Base-by-base conservation (phyloP, 169 alveolate species). In the Plasmodium cynomolgi region DNA sequence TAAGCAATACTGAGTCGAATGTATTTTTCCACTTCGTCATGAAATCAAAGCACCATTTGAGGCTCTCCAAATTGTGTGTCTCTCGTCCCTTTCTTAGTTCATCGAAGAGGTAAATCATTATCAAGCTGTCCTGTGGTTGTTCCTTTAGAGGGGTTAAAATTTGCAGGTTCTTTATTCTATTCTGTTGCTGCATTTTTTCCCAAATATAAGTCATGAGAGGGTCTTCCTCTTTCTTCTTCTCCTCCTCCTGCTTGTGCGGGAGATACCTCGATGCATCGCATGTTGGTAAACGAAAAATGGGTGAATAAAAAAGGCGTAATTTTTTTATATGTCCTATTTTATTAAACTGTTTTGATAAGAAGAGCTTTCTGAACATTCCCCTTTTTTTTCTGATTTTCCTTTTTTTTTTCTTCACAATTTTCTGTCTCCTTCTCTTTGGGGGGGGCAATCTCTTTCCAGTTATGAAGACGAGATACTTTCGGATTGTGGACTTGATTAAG, bases 41-140 rank as follows among this genome's bases (percentile, higher is more conserved):
- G 23, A 62, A 85, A 75, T 85, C 84, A 3, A 56, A 74, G 77
- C 93, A 85, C 56, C 68, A 54, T 74, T 85, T 85, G 34, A 85
- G 29, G 39, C 54, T 75, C 39, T 75, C 79, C 20, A 50, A 75
- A 54, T 74, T 39, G 20, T 75, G 68, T 68, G 6, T 68, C n/a
- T 0, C 34, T 13, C 41, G 37, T 50, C 26, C 11, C 29, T 74
- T 33, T 39, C 62, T 85, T 37, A 50, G 31, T 74, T n/a, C 68
- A 50, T 47, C 8, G 37, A 85, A 44, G 1, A 85, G 44, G 68
- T 85, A 75, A 17, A 73, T 33, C 41, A 85, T 85, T 56, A 41
- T 74, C 31, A 50, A 54, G 8, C 37, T 29, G 33, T 85, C 85
- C 47, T 71, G 47, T 29, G 84, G n/a, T 26, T 68, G 83, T 39